Percentiles rank a stretch among this genome's conserved stretches.
phyloP scores from a whole-genome alignment of 2,329 filamentous ascomycete genomes.

The Colletotrichum tropicicola region DNA sequence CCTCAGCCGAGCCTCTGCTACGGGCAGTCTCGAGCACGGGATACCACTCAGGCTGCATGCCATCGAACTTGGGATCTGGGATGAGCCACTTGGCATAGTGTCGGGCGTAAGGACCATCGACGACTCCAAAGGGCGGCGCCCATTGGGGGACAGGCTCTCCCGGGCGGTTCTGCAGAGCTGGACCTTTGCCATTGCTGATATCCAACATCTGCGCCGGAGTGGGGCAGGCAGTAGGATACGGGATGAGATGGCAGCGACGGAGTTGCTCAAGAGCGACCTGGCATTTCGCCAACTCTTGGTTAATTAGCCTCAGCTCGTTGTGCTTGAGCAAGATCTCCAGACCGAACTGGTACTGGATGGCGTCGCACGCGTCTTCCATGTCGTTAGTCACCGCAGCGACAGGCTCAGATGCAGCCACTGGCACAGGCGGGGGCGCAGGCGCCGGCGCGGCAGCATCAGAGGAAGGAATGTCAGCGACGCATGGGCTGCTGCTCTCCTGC shows the following conservation, averaged over 20 bases:
- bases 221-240: conserved; percentile 79
- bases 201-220: conserved; percentile 74
- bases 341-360: conserved; percentile 87
- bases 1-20: conserved; percentile 65
- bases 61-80: conserved; percentile 87
- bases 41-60: conserved; percentile 59
- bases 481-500: conserved; percentile 31
- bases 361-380: conserved; percentile 69
- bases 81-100: conserved; percentile 98
- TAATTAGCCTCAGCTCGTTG: conserved; percentile 90
- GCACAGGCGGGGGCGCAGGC: conserved; percentile 19
- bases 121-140: conserved; percentile 89
- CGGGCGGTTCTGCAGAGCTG: conserved; percentile 68
- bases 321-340: conserved; percentile 95
- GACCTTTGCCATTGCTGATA: conserved; percentile 78
- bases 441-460: conserved; percentile 25
- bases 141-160: conserved; percentile 76
- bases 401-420: conserved; percentile 18
- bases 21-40: conserved; percentile 50
- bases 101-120: conserved; percentile 90
- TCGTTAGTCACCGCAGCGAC: conserved; percentile 34
- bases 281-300: conserved; percentile 96
- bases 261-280: conserved; percentile 93
- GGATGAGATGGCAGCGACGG: conserved; percentile 89
- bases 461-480: conserved; percentile 10